These are phyloP conservation scores for Fusarium circinatum DNA, from an alignment of 2,329 filamentous ascomycete genomes.

Conservation along the genomic window DNA sequence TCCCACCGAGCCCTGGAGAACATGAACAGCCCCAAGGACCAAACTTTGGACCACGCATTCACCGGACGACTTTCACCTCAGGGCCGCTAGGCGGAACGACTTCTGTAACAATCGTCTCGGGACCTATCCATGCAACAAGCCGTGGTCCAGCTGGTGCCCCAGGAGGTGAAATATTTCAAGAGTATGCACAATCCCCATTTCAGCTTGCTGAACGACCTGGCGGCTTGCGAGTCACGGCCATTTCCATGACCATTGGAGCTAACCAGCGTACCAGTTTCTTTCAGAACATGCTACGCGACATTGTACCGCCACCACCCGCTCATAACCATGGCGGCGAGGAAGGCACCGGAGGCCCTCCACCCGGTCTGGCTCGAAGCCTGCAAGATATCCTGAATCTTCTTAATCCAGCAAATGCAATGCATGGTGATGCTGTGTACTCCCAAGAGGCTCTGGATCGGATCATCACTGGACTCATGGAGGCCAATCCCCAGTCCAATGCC, in stretches of 20 bases:
- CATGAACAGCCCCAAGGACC: conserved; percentile 20
- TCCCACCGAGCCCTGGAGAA: conserved; percentile 21
- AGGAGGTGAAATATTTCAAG: conserved; percentile 56
- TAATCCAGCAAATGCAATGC: conserved; percentile 61
- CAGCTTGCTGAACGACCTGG: conserved; percentile 13
- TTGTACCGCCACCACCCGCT: conserved; percentile 46
- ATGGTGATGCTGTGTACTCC: conserved; percentile 87
- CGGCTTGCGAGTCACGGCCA: conserved; percentile 29
- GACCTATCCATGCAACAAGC: conserved; percentile 43
- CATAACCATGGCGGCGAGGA: conserved; percentile 35
- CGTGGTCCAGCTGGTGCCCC: conserved; percentile 30
- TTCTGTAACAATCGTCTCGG: conserved; percentile 61
- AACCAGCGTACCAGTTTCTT: conserved; percentile 57
- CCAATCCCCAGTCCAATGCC: conserved; percentile 78
- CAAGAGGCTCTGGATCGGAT: conserved; percentile 92
- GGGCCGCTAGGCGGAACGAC: conserved; percentile 54
- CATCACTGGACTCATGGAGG: conserved; percentile 88
- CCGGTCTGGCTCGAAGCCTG: conserved; percentile 51
- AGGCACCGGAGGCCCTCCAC: conserved; percentile 28
- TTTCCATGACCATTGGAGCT: conserved; percentile 44
- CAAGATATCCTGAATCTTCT: conserved; percentile 66
- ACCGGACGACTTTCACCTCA: conserved; percentile 52
- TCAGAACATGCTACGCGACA: conserved; percentile 55
- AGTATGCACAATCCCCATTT: conserved; percentile 53
- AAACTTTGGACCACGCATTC: conserved; percentile 46